phyloP scores from a whole-genome alignment of 352 stramenopile species.

The Lagenidium giganteum region DNA sequence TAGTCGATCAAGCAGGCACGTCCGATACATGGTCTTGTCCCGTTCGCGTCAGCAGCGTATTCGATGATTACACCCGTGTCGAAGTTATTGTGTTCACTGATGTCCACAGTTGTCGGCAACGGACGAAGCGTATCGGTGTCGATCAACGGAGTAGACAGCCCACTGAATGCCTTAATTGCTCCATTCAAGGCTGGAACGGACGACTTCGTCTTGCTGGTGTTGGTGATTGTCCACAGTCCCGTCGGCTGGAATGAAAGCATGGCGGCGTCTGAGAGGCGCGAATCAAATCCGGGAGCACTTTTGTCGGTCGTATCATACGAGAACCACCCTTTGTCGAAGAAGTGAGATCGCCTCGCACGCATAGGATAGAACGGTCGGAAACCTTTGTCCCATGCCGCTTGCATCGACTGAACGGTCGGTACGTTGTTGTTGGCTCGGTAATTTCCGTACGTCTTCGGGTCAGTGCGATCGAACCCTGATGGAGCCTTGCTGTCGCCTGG shows the following conservation, averaged over 20 bases:
- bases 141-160: too few relatives aligned
- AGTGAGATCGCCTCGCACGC: slow-evolving; percentile 55
- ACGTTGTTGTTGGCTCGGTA: slow-evolving; percentile 29
- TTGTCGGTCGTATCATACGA: slow-evolving; percentile 37
- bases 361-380: slow-evolving; percentile 85
- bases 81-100: slow-evolving; percentile 26
- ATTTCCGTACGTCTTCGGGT: slow-evolving; percentile 31
- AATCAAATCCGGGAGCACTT: slow-evolving; percentile 28
- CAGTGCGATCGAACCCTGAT: slow-evolving; percentile 22
- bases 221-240: slow-evolving; percentile 55
- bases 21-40: slow-evolving; percentile 18
- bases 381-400: slow-evolving; percentile 25
- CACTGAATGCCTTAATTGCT: slow-evolving; percentile 36
- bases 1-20: slow-evolving; percentile 43
- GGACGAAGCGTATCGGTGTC: slow-evolving; percentile 15
- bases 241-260: slow-evolving; percentile 54
- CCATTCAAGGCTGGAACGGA: slow-evolving; percentile 20
- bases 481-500: slow-evolving; percentile 23
- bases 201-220: slow-evolving; percentile 8
- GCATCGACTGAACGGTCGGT: slow-evolving; percentile 50
- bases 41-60: slow-evolving; percentile 26
- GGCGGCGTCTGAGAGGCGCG: slow-evolving; percentile 33
- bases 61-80: slow-evolving; percentile 36
- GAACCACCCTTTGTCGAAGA: slow-evolving; percentile 82
- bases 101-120: slow-evolving; percentile 22